These are phyloP conservation scores for Colletotrichum phormii DNA, from an alignment of 2,329 filamentous ascomycete species.

Conservation along the genomic window DNA sequence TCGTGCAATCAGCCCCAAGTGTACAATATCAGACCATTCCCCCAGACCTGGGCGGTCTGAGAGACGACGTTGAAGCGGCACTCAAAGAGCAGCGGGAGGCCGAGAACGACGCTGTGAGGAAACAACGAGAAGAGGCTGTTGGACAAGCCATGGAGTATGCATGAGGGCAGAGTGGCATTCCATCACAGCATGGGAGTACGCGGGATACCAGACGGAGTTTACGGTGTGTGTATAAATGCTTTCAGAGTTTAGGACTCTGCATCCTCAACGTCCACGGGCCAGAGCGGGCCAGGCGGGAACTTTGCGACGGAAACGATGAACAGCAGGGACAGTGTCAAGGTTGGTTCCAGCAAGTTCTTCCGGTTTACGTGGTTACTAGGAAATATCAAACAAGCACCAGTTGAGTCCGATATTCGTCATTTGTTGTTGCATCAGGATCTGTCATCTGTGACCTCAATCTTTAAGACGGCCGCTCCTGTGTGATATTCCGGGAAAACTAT, in stretches of 20 bases:
- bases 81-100: conserved; percentile 74
- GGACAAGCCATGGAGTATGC: conserved; percentile 68
- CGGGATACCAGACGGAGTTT: conserved; percentile 11
- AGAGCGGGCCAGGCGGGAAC: neutral
- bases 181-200: neutral
- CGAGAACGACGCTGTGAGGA: conserved; percentile 64
- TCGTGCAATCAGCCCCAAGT: conserved; percentile 86
- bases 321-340: too few relatives aligned
- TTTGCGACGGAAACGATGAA: too few relatives aligned
- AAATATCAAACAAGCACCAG: neutral
- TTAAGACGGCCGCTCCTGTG: neutral
- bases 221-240: conserved; percentile 21
- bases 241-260: neutral
- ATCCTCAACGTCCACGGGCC: neutral
- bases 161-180: conserved; percentile 9
- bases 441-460: neutral
- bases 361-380: neutral
- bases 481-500: neutral
- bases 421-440: neutral
- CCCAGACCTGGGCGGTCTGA: conserved; percentile 76
- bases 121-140: conserved; percentile 66
- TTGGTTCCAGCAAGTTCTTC: neutral
- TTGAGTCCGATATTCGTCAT: neutral
- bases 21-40: conserved; percentile 87
- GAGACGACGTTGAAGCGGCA: conserved; percentile 76